phyloP scores from a whole-genome alignment of 75 land plant genomes.

The Larix kaempferi region DNA sequence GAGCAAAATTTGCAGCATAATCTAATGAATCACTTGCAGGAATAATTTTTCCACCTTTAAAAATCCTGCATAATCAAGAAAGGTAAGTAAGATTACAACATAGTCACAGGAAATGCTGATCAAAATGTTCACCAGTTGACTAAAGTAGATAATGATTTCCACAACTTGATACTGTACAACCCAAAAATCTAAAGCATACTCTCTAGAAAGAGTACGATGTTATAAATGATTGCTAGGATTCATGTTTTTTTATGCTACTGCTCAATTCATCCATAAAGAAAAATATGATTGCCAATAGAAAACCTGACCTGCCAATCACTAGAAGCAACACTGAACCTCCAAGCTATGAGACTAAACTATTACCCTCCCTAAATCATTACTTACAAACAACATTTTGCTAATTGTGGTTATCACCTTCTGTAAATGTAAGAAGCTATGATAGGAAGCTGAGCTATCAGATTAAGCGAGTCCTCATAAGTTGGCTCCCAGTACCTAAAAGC shows the following conservation, averaged over 20 bases:
- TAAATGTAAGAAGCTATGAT: slow-evolving; percentile 84
- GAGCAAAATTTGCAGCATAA: slow-evolving; percentile 96
- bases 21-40: slow-evolving; percentile 70
- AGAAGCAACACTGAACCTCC: not conserved
- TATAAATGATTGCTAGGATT: not conserved
- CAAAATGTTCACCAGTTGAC: not conserved
- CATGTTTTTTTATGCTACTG: not conserved
- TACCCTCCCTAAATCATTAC: not conserved
- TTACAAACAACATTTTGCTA: not conserved
- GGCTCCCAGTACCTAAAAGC: slow-evolving; percentile 89
- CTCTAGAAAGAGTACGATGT: too few species aligned
- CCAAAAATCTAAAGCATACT: not conserved
- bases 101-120: not conserved
- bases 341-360: not conserved
- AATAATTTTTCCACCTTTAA: slow-evolving; percentile 69
- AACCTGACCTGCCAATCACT: too few species aligned
- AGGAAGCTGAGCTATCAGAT: slow-evolving; percentile 89
- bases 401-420: slow-evolving; percentile 51
- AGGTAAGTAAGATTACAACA: not conserved
- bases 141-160: not conserved
- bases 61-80: slow-evolving; percentile 48
- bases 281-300: too few species aligned
- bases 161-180: not conserved
- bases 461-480: slow-evolving; percentile 86
- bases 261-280: too few species aligned